Percentiles rank a stretch among this genome's conserved stretches.
phyloP scores from a whole-genome alignment of 208 protist genomes.

The Crithidia fasciculata region DNA sequence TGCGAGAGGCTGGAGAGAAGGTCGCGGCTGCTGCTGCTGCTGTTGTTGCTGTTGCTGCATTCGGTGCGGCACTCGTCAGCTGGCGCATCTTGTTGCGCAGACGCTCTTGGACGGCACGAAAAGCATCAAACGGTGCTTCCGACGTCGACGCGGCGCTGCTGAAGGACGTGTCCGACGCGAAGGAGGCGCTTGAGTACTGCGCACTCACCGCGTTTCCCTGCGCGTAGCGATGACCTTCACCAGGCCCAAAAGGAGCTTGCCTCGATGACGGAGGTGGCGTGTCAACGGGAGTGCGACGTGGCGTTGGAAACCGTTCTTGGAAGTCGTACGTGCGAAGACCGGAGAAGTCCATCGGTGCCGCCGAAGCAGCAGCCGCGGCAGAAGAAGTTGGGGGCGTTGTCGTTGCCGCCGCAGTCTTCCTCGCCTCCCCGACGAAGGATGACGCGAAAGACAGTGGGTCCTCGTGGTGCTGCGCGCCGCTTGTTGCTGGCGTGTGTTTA shows the following conservation, averaged over 20 bases:
- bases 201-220: background rate
- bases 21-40: background rate
- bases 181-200: background rate
- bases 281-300: background rate
- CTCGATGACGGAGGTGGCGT: background rate
- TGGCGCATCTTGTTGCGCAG: slow-evolving; percentile 59
- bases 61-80: background rate
- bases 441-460: too few species aligned
- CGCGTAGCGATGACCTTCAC: background rate
- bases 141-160: background rate
- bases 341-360: background rate
- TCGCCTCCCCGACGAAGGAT: background rate
- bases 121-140: slow-evolving; percentile 49
- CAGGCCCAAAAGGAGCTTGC: too few species aligned
- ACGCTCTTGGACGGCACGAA: slow-evolving; percentile 56
- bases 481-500: slow-evolving; percentile 12
- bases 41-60: background rate
- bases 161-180: slow-evolving; percentile 3
- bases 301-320: slow-evolving; percentile 10
- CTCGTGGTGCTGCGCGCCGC: background rate
- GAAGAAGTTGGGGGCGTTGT: too few species aligned
- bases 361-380: background rate
- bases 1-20: background rate
- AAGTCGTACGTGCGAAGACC: slow-evolving; percentile 19
- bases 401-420: background rate